Evolutionary conservation across 495 filamentous ascomycete species (phyloP).

Genomic region (Hyphodiscus hymeniophilus): DNA sequence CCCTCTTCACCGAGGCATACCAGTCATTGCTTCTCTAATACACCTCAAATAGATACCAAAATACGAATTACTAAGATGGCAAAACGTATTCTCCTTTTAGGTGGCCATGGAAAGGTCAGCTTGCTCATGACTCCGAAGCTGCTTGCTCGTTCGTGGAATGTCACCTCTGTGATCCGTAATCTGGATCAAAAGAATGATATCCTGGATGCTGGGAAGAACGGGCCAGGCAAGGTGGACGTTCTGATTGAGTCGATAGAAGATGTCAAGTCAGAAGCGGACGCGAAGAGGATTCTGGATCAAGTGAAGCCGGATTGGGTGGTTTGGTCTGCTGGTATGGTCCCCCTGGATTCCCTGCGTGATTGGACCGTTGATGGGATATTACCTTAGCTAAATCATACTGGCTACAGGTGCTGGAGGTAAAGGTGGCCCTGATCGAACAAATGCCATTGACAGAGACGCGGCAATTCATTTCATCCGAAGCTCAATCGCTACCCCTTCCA

Average conservation of each 20-base stretch:
- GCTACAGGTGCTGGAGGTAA: slow-evolving; percentile 64
- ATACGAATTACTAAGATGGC: neutral
- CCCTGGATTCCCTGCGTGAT: neutral
- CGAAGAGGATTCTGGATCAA: slow-evolving; percentile 50
- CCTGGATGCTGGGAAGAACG: slow-evolving; percentile 44
- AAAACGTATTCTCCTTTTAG: slow-evolving; percentile 42
- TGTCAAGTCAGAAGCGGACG: slow-evolving; percentile 53
- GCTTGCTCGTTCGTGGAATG: slow-evolving; percentile 60
- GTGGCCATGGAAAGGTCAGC: slow-evolving; percentile 74
- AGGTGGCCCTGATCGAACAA: slow-evolving; percentile 53
- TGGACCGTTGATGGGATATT: too few relatives aligned
- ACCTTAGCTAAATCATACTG: too few relatives aligned
- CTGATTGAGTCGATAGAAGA: slow-evolving; percentile 64
- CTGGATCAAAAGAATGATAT: slow-evolving; percentile 57
- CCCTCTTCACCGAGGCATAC: neutral
- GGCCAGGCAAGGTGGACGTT: slow-evolving; percentile 42
- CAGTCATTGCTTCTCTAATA: neutral
- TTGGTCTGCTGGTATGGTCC: slow-evolving; percentile 62
- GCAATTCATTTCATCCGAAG: slow-evolving; percentile 47
- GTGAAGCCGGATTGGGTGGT: slow-evolving; percentile 63
- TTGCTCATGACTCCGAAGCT: slow-evolving; percentile 71
- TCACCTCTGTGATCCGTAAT: slow-evolving; percentile 71
- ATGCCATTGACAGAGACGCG: slow-evolving; percentile 35
- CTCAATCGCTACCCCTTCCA: slow-evolving; percentile 42
- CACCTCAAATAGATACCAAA: neutral